Percentiles rank a stretch among this genome's conserved stretches.
Evolutionary conservation across 371 early-diverging fungal genomes (phyloP).

Genomic region (Mycotypha africana): DNA sequence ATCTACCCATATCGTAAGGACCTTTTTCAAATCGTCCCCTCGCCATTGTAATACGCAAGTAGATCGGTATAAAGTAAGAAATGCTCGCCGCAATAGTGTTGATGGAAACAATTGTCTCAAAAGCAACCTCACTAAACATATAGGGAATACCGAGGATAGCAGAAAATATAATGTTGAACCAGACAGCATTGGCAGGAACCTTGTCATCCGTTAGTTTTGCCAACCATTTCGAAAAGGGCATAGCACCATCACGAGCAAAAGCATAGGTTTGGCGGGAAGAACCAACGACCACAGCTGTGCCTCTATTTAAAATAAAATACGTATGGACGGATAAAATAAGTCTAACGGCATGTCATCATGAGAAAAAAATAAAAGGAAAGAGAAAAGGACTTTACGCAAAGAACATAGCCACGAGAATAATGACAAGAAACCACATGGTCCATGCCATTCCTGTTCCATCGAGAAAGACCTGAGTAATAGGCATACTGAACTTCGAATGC

Average conservation of each 20-base stretch:
- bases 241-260: constrained; percentile 61
- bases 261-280: constrained; percentile 63
- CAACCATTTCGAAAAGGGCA: constrained; percentile 35
- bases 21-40: constrained; percentile 25
- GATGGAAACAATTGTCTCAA: constrained; percentile 63
- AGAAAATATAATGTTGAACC: constrained; percentile 43
- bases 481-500: constrained; percentile 35
- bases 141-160: constrained; percentile 39
- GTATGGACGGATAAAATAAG: too few relatives aligned
- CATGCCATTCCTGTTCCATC: constrained; percentile 39
- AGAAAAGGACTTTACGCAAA: constrained; percentile 28
- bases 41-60: constrained; percentile 44
- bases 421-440: constrained; percentile 39
- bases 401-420: constrained; percentile 52
- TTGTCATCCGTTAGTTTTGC: constrained; percentile 23
- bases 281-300: constrained; percentile 42
- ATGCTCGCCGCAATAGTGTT: constrained; percentile 66
- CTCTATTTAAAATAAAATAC: constrained; percentile 9
- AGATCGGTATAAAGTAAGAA: constrained; percentile 65
- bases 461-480: constrained; percentile 41
- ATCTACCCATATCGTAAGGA: constrained; percentile 10
- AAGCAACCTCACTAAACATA: constrained; percentile 41
- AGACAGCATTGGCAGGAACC: constrained; percentile 43
- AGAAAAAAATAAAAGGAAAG: too few relatives aligned
- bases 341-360: too few relatives aligned